Base-by-base conservation (phyloP, 2,329 filamentous ascomycete species). In the Metarhizium anisopliae region DNA sequence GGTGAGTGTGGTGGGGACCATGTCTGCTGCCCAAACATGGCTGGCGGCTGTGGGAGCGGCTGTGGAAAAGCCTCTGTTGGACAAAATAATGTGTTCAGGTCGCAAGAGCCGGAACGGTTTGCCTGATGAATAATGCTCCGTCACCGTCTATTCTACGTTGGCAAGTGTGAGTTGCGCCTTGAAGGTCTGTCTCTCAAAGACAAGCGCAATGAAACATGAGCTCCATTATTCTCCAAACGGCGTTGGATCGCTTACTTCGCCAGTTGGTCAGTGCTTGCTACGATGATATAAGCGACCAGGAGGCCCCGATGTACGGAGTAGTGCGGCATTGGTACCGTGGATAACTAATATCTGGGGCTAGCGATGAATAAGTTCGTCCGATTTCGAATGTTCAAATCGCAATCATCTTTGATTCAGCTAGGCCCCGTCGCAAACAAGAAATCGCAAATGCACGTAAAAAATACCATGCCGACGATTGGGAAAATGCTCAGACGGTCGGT, bases 1-100 rank as follows among this genome's bases (percentile, higher is more conserved):
- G 42, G 42, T 20, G 7, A 20, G 51, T 47, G 55, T 55, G 56
- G 59, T 55, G 54, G 54, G 52, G 56, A 58, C 16, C 47, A 57
- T 55, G 57, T 52, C 20, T 49, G 52, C 13, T 30, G 49, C 2
- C 6, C 47, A 35, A 50, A 30, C 25, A 49, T 30, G 20, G 25
- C 45, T 10, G n/a, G 45, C 16, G 16, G 32, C 32, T 35, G 32
- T 35, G 32, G 10, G 32, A 35, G 32, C 32, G 45, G 45, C 25
- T 29, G 25, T 16, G 20, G 45, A 30, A 45, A 20, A 18, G 8
- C 16, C 6, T 20, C 3, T 5, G n/a, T 18, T 49, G 45, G 45
- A 49, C 45, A 49, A 49, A 47, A 47, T 47, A 47, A 29, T 10
- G 8, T 6, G n/a, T 25, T 18, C 45, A 30, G 18, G 45, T 49